Conservation (phyloP, 805 yeast species). For the Trichomonascus vanleenenianus region DNA sequence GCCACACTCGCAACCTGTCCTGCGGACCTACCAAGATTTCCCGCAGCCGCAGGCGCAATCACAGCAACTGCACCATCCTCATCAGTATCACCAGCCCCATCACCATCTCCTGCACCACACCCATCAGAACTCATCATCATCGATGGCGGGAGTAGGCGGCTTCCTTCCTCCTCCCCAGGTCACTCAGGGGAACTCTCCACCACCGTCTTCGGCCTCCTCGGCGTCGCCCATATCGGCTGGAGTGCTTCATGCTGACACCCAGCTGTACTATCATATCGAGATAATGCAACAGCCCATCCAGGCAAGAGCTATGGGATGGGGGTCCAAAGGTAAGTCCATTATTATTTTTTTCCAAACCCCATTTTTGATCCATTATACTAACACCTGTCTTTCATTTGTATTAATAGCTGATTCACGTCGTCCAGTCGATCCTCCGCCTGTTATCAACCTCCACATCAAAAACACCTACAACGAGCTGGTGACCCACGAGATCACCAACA, state of each 20-base stretch:
- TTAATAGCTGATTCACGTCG: constrained; percentile 27
- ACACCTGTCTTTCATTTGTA: too few relatives aligned
- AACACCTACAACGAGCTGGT: constrained; percentile 23
- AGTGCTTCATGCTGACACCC: neutral
- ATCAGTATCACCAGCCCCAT: too few relatives aligned
- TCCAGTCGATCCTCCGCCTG: constrained; percentile 32
- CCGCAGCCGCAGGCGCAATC: too few relatives aligned
- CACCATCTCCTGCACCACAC: too few relatives aligned
- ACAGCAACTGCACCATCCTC: too few relatives aligned
- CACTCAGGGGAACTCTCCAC: neutral
- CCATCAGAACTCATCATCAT: too few relatives aligned
- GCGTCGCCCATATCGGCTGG: neutral
- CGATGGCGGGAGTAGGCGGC: too few relatives aligned
- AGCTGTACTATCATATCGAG: constrained; percentile 10
- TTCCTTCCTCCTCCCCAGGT: neutral
- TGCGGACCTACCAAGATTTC: too few relatives aligned
- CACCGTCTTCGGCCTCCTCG: neutral
- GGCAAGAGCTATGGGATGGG: constrained; percentile 31
- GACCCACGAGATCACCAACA: constrained; percentile 22
- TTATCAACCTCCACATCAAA: constrained; percentile 18
- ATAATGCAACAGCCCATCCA: constrained; percentile 28
- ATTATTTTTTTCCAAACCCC: neutral
- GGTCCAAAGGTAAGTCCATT: constrained; percentile 13
- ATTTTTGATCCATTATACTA: too few relatives aligned
- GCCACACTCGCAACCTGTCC: too few relatives aligned